Evolutionary conservation across 1,284 basidiomycete genomes (phyloP), one percentile per base, ranked within the genome.

Genomic region (Microstroma glucosiphilum): DNA sequence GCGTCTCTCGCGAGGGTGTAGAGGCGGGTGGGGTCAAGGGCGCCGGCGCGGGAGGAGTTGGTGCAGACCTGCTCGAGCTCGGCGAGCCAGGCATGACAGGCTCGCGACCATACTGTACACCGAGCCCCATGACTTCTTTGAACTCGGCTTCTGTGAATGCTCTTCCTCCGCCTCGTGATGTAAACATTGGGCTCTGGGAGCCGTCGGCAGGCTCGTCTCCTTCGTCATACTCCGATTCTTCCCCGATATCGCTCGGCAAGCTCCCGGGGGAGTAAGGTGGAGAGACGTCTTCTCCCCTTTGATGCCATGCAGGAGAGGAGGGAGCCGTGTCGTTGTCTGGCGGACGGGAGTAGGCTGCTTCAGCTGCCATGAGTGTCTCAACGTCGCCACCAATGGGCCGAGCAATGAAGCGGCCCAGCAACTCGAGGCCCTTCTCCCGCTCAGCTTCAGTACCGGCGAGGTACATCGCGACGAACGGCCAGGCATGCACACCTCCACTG

Each of bases 381-480:
- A 48, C n/a, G 23, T 48, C 42, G 57, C 30, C 26, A 30, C 25
- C n/a, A 26, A n/a, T 19, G 13, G 59, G 26, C 51, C 55, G 56
- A 13, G 59, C 65, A 15, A 76, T 65, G 57, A 75, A 76, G 26
- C 66, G 61, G 11, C 76, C 77, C 1, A 79, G 61, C 58, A 68
- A 60, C 55, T 75, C 70, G 26, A 79, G 61, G 0, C 77, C 77
- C 23, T 69, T 66, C 59, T 77, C 77, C 9, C 77, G 70, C 60
- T 79, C 73, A 6, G 42, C 25, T 51, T 70, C 68, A 17, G 63
- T 63, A 30, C 71, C 69, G 6, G 74, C 77, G 0, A 78, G 65
- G 48, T 77, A 75, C 70, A 78, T 77, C 13, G 69, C 66, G 30
- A 77, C 73, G 40, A 79, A 76, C 2, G 77, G 77, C 77, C 77